Evolutionary conservation across 148 eudicot species (phyloP), one percentile per base, ranked within the genome.

Genomic region (Hydrangea macrophylla): DNA sequence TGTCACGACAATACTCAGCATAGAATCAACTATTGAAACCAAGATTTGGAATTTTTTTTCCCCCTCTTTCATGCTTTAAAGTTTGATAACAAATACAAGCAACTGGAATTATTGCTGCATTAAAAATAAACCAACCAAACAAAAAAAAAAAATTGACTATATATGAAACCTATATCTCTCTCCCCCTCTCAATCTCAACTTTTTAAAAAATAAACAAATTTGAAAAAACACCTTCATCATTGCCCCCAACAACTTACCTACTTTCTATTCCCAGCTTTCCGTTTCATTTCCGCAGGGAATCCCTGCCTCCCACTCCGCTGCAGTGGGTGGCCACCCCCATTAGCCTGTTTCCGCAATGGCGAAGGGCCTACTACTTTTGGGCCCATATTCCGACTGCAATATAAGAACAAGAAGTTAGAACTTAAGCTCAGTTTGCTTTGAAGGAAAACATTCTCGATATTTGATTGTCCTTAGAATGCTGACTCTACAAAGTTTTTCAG

Each of bases 91-190:
- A 66, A 71, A 66, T 67, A 57, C 67, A 83, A 82, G 94, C 94
- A 88, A 88, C 88, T 83, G 85, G 88, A 62, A 78, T 83, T 73
- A 85, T 88, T 88, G 90, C 90, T 80, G 70, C 58, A 68, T 60
- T 73, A 18, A 62, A 26, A 58, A 27, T 61, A 45, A 67, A 50
- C 35, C 44, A 55, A n/a, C 27, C 58, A 22, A n/a, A 33, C 57
- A 25, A 45, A 25, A 5, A 39, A 50, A 56, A 37, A 35, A 28
- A 36, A 26, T 64, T 6, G 62, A 23, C 18, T 23, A 32, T 50
- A 55, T 66, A 50, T 28, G 17, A 36, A 31, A 37, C 44, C 62
- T 65, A n/a, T n/a, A n/a, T n/a, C n/a, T n/a, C n/a, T n/a, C n/a
- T 51, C 60, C 31, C 67, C 45, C 78, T 67, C 83, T 72, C 81